Evolutionary conservation across 2,329 filamentous ascomycete genomes (phyloP).

Genomic region (Exserohilum rostratum): DNA sequence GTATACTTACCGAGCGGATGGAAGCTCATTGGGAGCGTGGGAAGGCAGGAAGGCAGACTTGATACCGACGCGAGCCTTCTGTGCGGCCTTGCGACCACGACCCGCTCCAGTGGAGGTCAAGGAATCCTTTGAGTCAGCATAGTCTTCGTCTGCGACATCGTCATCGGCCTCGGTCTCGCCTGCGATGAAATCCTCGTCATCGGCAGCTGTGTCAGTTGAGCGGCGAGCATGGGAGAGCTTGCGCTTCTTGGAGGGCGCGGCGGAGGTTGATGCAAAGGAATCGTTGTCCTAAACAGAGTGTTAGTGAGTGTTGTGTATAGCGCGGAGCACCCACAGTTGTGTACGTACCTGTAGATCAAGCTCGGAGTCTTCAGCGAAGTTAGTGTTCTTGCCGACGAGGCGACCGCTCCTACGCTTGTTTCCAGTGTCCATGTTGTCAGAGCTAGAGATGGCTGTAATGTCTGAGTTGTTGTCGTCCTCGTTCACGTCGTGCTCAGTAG

Average conservation of each 20-base stretch:
- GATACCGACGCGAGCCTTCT: slow-evolving; percentile 18
- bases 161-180: slow-evolving; percentile 19
- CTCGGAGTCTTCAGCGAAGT: slow-evolving; percentile 9
- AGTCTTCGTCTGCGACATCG: slow-evolving; percentile 9
- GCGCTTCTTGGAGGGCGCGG: slow-evolving; percentile 18
- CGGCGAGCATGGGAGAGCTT: slow-evolving; percentile 7
- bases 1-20: background rate
- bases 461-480: too few species aligned
- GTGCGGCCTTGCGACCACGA: slow-evolving; percentile 15
- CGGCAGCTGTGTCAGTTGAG: slow-evolving; percentile 2
- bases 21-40: background rate
- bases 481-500: too few species aligned
- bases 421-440: background rate
- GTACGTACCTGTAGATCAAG: slow-evolving; percentile 12
- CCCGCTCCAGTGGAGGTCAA: background rate
- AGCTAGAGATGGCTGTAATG: too few species aligned
- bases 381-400: slow-evolving; percentile 14
- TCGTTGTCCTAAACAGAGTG: slow-evolving; percentile 12
- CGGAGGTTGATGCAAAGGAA: slow-evolving; percentile 2
- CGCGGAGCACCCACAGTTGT: too few species aligned
- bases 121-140: background rate
- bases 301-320: background rate
- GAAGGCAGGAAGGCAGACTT: slow-evolving; percentile 1
- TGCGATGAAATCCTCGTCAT: slow-evolving; percentile 26
- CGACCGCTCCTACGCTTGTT: slow-evolving; percentile 14